These are phyloP conservation scores for Leccinum subgranulosum DNA, from an alignment of 768 basidiomycete genomes.

Conservation along the genomic window DNA sequence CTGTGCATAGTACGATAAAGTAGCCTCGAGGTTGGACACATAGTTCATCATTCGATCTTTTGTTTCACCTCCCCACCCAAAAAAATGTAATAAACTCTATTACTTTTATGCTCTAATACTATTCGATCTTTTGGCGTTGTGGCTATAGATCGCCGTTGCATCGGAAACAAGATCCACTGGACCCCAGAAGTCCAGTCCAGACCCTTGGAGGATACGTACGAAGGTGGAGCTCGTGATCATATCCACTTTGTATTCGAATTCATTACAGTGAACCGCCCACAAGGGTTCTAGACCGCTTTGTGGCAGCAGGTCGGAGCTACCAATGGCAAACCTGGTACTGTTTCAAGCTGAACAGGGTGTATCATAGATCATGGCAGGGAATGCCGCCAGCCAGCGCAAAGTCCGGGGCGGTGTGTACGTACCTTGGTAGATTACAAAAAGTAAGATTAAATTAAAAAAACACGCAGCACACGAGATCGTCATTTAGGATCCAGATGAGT, in stretches of 20 bases:
- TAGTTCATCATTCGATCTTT: conserved; percentile 4
- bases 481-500: not conserved
- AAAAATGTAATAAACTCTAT: not conserved
- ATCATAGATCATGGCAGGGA: not conserved
- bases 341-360: not conserved
- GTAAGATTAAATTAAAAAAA: not conserved
- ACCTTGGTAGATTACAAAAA: not conserved
- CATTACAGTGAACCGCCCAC: not conserved
- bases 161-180: not conserved
- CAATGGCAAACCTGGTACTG: not conserved
- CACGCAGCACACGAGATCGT: not conserved
- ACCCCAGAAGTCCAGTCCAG: not conserved
- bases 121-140: not conserved
- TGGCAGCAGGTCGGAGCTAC: not conserved
- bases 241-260: not conserved
- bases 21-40: not conserved
- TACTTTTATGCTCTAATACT: conserved; percentile 5
- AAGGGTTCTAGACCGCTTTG: not conserved
- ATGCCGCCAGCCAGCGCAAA: not conserved
- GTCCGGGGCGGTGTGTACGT: not conserved
- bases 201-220: not conserved
- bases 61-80: not conserved
- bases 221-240: not conserved
- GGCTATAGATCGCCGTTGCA: not conserved
- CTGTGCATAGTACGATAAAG: conserved; percentile 20